Evolutionary conservation across 345 rosid species (phyloP).

Genomic region (Citropsis articulata): DNA sequence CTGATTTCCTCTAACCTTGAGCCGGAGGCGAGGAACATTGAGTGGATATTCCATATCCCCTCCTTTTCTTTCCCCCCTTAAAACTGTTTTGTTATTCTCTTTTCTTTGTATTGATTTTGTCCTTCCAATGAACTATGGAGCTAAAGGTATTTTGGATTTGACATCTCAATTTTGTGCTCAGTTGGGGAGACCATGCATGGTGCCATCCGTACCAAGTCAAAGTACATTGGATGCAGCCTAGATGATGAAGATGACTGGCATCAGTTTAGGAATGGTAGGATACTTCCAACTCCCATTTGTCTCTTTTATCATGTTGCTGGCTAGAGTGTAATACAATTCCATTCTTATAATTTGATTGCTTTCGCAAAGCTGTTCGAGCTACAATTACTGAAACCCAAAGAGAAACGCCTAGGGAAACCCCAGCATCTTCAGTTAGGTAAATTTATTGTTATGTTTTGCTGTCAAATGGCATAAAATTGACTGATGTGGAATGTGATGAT

Average conservation of each 20-base stretch:
- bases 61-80: neutral
- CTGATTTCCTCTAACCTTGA: neutral
- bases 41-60: neutral
- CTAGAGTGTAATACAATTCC: constrained; percentile 3
- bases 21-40: too few relatives aligned
- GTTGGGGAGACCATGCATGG: constrained; percentile 81
- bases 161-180: constrained; percentile 25
- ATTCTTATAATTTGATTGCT: constrained; percentile 21
- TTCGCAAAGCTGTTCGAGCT: constrained; percentile 62
- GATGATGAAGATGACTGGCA: constrained; percentile 73
- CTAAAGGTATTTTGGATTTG: constrained; percentile 2
- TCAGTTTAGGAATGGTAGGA: constrained; percentile 66
- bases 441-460: neutral
- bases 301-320: neutral
- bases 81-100: neutral
- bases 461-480: neutral
- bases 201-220: constrained; percentile 49
- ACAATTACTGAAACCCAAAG: constrained; percentile 50
- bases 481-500: neutral
- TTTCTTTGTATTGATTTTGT: neutral
- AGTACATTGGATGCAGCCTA: constrained; percentile 55
- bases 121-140: neutral
- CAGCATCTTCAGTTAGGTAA: constrained; percentile 54
- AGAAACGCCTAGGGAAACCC: constrained; percentile 48
- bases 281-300: constrained; percentile 7